Evolutionary conservation across 345 rosid species (phyloP), one percentile per base, ranked within the genome.

Genomic region (Eucalyptus melliodora): DNA sequence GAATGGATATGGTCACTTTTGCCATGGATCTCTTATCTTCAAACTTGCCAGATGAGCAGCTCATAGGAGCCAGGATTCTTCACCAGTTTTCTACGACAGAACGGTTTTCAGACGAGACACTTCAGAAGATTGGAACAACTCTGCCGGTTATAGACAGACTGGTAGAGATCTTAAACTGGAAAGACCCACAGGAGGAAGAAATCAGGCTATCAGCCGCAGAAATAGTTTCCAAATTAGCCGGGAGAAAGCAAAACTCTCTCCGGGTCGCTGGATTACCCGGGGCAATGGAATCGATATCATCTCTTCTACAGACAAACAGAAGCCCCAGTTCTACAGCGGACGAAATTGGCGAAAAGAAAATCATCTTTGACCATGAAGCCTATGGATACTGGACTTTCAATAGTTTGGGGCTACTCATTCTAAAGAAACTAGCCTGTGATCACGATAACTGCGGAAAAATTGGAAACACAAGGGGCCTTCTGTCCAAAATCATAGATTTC

Each of bases 91-190:
- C 96, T 0, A 42, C 47, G 9, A 96, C 86, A 49, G 88, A 88
- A 30, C 80, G 88, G 88, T 96, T 89, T 87, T 95, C 96, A 9
- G 92, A 93, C 13, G 98, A 97, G 23, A 95, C 98, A 6, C 94
- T 96, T 44, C 95, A 94, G 93, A 97, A 96, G 93, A 94, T 97
- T 23, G 99, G 98, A 50, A 94, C 92, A 23, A 95, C 93, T 81
- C 90, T 96, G 7, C 72, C 94, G 0, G 96, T 94, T 24, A 93
- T 97, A 8, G 98, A 96, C 86, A 91, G 97, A 90, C 91, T 96
- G 37, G 95, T 97, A 31, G 99, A 97, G 92, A 96, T 96, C 95
- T 87, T 95, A 92, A 97, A 96, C 89, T 97, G 98, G 99, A 96
- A 95, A 91, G 96, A 95, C 91, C 94, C 91, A 31, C 93, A 92